phyloP scores from a whole-genome alignment of 768 basidiomycete genomes.

The Myochromella boudieri region DNA sequence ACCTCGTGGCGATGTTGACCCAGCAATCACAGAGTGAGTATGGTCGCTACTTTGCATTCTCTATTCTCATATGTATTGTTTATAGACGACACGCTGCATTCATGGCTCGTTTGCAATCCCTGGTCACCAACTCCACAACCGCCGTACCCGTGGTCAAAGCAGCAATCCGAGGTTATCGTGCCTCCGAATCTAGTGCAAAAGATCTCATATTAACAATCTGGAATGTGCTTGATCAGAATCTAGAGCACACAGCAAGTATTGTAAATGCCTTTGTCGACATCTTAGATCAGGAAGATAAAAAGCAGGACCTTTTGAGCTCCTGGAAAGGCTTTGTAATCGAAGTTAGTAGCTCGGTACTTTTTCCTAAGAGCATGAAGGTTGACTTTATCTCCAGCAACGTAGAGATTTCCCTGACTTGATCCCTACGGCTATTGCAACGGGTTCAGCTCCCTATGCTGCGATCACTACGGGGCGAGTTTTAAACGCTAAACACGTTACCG shows the following conservation, averaged over 20 bases:
- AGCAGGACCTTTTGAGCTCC: slow-evolving; percentile 65
- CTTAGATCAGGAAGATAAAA: slow-evolving; percentile 81
- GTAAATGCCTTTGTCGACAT: slow-evolving; percentile 75
- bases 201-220: slow-evolving; percentile 91
- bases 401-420: slow-evolving; percentile 81
- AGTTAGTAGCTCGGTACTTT: slow-evolving; percentile 39
- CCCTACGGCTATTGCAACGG: slow-evolving; percentile 44
- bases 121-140: slow-evolving; percentile 56
- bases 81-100: slow-evolving; percentile 68
- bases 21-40: slow-evolving; percentile 54
- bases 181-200: slow-evolving; percentile 74
- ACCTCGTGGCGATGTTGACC: slow-evolving; percentile 48
- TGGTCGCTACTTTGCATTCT: slow-evolving; percentile 21
- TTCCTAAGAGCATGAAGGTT: not conserved
- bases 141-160: slow-evolving; percentile 67
- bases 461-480: slow-evolving; percentile 82
- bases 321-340: slow-evolving; percentile 88
- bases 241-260: slow-evolving; percentile 75
- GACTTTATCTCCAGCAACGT: slow-evolving; percentile 57
- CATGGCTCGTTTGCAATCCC: slow-evolving; percentile 56
- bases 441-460: slow-evolving; percentile 66
- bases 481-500: slow-evolving; percentile 77
- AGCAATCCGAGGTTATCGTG: slow-evolving; percentile 75
- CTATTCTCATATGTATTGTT: not conserved
- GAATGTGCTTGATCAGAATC: slow-evolving; percentile 55